Evolutionary conservation across 2,329 filamentous ascomycete genomes (phyloP).

Genomic region (Madurella fahalii): DNA sequence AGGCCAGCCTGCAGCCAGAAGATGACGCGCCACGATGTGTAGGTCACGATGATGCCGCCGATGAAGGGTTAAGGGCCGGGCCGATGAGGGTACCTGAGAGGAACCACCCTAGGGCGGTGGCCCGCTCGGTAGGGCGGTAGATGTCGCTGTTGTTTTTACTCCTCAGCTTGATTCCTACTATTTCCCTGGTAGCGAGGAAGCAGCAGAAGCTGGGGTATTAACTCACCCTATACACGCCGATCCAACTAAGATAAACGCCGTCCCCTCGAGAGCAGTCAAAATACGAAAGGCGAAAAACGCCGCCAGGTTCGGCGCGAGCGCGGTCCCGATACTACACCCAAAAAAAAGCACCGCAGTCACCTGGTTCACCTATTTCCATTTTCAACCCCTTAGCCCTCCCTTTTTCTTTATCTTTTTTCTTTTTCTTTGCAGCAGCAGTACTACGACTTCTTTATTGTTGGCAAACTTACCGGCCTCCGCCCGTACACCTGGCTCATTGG

Average conservation of each 20-base stretch:
- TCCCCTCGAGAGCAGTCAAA: slow-evolving; percentile 67
- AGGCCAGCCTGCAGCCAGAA: slow-evolving; percentile 68
- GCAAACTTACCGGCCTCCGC: slow-evolving; percentile 41
- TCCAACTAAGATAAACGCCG: slow-evolving; percentile 63
- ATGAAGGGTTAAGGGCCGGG: slow-evolving; percentile 60
- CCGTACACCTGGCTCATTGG: slow-evolving; percentile 59
- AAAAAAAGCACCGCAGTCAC: slow-evolving; percentile 56
- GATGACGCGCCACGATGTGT: slow-evolving; percentile 61
- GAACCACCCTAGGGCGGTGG: slow-evolving; percentile 64
- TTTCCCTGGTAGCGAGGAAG: too few species aligned
- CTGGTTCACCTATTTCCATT: slow-evolving; percentile 44
- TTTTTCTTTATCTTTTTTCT: too few species aligned
- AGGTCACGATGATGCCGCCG: slow-evolving; percentile 67
- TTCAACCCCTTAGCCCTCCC: too few species aligned
- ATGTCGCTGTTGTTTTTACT: slow-evolving; percentile 37
- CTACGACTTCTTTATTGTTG: too few species aligned
- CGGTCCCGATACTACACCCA: slow-evolving; percentile 61
- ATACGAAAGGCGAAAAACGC: slow-evolving; percentile 66
- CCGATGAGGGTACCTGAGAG: slow-evolving; percentile 62
- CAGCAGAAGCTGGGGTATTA: not conserved
- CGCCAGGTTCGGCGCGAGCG: slow-evolving; percentile 60
- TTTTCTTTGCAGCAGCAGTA: too few species aligned
- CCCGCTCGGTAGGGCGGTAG: slow-evolving; percentile 58
- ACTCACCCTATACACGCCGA: slow-evolving; percentile 55
- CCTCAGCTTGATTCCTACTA: too few species aligned